Evolutionary conservation across 768 basidiomycete species (phyloP).

Genomic region (Leccinum subgranulosum): DNA sequence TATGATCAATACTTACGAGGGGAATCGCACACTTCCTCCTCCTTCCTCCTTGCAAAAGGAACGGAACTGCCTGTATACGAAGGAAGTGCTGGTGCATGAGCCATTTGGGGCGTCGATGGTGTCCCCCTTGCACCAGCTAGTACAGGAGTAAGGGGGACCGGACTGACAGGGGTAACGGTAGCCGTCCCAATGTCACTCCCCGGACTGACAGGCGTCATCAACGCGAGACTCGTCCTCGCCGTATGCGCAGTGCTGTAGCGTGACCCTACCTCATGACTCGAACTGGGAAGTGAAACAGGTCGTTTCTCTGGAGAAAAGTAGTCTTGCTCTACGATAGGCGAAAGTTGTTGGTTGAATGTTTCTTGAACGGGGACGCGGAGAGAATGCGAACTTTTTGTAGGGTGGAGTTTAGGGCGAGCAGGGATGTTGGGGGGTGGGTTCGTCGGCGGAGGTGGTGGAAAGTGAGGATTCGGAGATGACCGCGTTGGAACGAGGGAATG

Average conservation of each 20-base stretch:
- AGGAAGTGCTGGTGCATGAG: conserved; percentile 21
- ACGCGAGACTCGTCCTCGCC: conserved; percentile 32
- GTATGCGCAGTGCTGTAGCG: conserved; percentile 29
- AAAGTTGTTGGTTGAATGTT: conserved; percentile 42
- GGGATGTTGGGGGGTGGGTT: conserved; percentile 27
- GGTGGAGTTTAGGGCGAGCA: conserved; percentile 32
- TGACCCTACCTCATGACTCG: conserved; percentile 25
- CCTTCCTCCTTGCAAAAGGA: conserved; percentile 25
- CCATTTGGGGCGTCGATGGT: conserved; percentile 7
- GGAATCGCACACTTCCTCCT: conserved; percentile 29
- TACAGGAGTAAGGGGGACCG: conserved; percentile 30
- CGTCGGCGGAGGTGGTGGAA: conserved; percentile 33
- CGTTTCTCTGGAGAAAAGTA: conserved; percentile 52
- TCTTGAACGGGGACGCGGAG: conserved; percentile 38
- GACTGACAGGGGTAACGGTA: conserved; percentile 28
- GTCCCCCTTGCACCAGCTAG: conserved; percentile 15
- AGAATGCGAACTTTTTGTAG: conserved; percentile 40
- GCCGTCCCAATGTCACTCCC: conserved; percentile 16
- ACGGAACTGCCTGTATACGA: conserved; percentile 17
- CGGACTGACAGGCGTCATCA: conserved; percentile 27
- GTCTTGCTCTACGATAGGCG: conserved; percentile 65
- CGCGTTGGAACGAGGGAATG: conserved; percentile 16
- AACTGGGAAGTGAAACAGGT: conserved; percentile 32
- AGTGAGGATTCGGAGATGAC: conserved; percentile 30
- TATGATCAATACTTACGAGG: conserved; percentile 38